Evolutionary conservation across 148 eudicot genomes (phyloP).

Genomic region (Limonium bicolor): DNA sequence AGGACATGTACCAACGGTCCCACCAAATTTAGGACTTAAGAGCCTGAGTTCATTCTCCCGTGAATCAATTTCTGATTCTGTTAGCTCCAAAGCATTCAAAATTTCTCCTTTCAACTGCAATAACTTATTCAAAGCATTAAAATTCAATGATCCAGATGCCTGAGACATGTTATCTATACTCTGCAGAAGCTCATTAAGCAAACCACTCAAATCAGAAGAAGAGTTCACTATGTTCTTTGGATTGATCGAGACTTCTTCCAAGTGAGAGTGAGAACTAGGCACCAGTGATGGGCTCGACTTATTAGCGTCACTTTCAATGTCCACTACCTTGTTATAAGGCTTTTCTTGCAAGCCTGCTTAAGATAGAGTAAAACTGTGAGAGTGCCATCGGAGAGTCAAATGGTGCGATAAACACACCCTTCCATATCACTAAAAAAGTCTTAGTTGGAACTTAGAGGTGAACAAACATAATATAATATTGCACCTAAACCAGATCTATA

Average conservation of each 20-base stretch:
- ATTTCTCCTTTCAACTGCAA: slow-evolving; percentile 44
- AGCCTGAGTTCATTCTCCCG: slow-evolving; percentile 72
- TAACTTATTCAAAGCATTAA: slow-evolving; percentile 48
- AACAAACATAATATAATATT: neutral
- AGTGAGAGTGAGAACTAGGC: slow-evolving; percentile 21
- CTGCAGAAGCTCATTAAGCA: slow-evolving; percentile 38
- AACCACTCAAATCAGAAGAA: slow-evolving; percentile 30
- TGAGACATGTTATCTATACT: slow-evolving; percentile 22
- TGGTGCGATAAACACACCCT: neutral
- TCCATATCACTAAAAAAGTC: neutral
- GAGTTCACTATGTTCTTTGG: slow-evolving; percentile 31
- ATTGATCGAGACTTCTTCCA: slow-evolving; percentile 26
- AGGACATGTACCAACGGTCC: slow-evolving; percentile 11
- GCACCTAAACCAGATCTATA: no score
- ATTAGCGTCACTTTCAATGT: slow-evolving; percentile 26
- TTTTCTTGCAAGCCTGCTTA: slow-evolving; percentile 56
- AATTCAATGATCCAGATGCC: slow-evolving; percentile 34
- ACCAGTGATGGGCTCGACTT: slow-evolving; percentile 29
- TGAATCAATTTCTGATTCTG: slow-evolving; percentile 72
- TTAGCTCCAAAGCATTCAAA: slow-evolving; percentile 49
- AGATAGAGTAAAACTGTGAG: neutral
- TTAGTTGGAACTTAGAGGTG: no score
- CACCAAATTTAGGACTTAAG: slow-evolving; percentile 17
- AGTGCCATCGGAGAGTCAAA: neutral
- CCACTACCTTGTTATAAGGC: slow-evolving; percentile 18